Evolutionary conservation across 1,284 basidiomycete genomes (phyloP), one percentile per base, ranked within the genome.

Genomic region (Boletus calvinii): DNA sequence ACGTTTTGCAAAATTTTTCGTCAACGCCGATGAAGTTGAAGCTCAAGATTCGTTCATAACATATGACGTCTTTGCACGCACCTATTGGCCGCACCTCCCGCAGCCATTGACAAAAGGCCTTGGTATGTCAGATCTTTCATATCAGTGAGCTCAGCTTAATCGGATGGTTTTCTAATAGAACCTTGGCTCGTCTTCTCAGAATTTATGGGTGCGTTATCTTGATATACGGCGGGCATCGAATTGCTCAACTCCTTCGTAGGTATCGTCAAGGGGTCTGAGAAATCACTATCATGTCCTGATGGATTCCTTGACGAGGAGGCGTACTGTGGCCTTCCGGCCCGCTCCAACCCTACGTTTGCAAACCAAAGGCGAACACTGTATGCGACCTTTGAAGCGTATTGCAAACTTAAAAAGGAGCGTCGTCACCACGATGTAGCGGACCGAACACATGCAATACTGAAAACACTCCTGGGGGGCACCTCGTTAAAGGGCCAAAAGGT

Each of bases 121-220:
- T 17, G 79, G 85, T 85, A 49, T n/a, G 68, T 56, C 30, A 6
- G 2, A 13, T 30, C 9, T 44, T 15, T 29, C 6, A 15, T 48
- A n/a, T 38, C 20, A 4, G 31, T 4, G 11, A 22, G 40, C 40
- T 3, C 7, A 9, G 1, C 24, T 41, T 46, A 32, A 52, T 39
- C 10, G 10, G 4, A 38, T 40, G 39, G 40, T 24, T 32, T 18
- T 44, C 34, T 51, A 1, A 22, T 51, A 85, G 86, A 85, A 62
- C 75, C 84, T 0, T 73, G 79, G 3, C 71, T 87, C 8, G 80
- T 87, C 3, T 90, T 80, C 58, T 80, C 76, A n/a, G 86, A 90
- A 58, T 73, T 90, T 38, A 76, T 89, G 58, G 85, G 85, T 79
- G 54, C 15, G 64, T 60, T 11, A 29, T 17, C 12, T 35, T 34